A percentile compares a stretch with the other conserved stretches of the same genome.
Evolutionary conservation across 805 yeast genomes (phyloP).

Genomic region (Danielia oregonensis): DNA sequence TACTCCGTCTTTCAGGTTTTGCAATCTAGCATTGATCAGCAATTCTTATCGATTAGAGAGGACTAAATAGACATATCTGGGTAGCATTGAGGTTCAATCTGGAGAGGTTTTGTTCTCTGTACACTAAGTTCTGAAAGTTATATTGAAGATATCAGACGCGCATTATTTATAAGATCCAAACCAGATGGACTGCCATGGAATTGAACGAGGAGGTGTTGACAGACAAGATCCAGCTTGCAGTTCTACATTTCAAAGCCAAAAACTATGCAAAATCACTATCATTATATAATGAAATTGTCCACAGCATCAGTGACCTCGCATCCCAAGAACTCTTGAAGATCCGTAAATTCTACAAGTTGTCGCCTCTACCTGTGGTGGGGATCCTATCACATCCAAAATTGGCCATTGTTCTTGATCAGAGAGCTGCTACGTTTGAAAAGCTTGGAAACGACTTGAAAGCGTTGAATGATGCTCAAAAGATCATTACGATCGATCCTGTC

Average conservation of each 20-base stretch:
- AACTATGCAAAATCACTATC: slow-evolving; percentile 27
- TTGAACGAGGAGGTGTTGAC: slow-evolving; percentile 21
- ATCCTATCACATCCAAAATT: slow-evolving; percentile 34
- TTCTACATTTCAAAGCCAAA: slow-evolving; percentile 28
- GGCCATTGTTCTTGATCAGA: slow-evolving; percentile 36
- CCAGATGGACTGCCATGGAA: too few relatives aligned
- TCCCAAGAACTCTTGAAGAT: slow-evolving; percentile 12
- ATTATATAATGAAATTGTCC: slow-evolving; percentile 24
- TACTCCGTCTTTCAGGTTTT: too few relatives aligned
- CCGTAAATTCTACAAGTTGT: slow-evolving; percentile 19
- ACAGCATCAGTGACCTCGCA: slow-evolving; percentile 15
- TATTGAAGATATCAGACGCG: too few relatives aligned
- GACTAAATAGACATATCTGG: too few relatives aligned
- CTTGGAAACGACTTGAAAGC: slow-evolving; percentile 28
- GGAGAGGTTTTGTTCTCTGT: too few relatives aligned
- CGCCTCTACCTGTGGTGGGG: slow-evolving; percentile 26
- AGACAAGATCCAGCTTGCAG: slow-evolving; percentile 27
- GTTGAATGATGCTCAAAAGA: slow-evolving; percentile 31
- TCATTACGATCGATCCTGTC: slow-evolving; percentile 38
- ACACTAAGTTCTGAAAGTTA: too few relatives aligned
- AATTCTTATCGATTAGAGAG: too few relatives aligned
- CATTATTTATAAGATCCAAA: too few relatives aligned
- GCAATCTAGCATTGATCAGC: too few relatives aligned
- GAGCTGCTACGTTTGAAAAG: slow-evolving; percentile 50
- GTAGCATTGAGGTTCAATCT: too few relatives aligned